Base-by-base conservation (phyloP, 306 rosid species). In the Acacia melanoxylon region DNA sequence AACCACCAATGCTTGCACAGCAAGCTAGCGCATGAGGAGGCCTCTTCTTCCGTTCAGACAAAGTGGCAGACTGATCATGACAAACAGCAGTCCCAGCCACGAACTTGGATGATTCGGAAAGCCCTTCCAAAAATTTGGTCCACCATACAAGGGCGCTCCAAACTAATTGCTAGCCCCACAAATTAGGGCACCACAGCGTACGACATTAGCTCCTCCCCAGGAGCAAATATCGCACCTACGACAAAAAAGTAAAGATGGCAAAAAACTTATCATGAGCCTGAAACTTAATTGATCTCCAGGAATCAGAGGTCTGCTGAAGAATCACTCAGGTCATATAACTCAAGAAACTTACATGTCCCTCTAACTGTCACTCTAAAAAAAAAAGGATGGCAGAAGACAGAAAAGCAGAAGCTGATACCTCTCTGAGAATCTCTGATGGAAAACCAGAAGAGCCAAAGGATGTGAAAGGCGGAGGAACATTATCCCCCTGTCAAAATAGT, bases 171-270 rank as follows among this genome's bases (percentile, higher is more conserved):
- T 87, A 88, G 93, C 94, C 98, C 97, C 90, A 89, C 83, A 86
- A 88, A 87, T 81, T 88, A 91, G 98, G 99, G 97, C 97, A 89
- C 94, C 97, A 91, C 97, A 96, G 86, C 91, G 99, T 96, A 96
- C 99, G 99, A 96, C 99, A 96, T 96, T 93, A 91, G 99, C 99
- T 93, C 99, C 99, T 88, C 94, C 92, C 91, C 90, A 85, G 99
- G 99, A 96, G 98, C 99, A 85, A 95, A 96, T 93, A 96, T 96
- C 99, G 98, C 99, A 96, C 97, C 99, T 96, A 94, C 94, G 97
- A 93, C 97, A 90, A 93, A 87, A 93, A 89, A 87, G 94, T 85
- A 86, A 89, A 92, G 88, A 92, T 90, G 89, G 90, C 94, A 90
- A 88, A 84, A 94, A 77, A 87, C 90, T 83, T 81, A 88, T 90